phyloP scores from a whole-genome alignment of 768 basidiomycete genomes.

The Pisolithus tinctorius region DNA sequence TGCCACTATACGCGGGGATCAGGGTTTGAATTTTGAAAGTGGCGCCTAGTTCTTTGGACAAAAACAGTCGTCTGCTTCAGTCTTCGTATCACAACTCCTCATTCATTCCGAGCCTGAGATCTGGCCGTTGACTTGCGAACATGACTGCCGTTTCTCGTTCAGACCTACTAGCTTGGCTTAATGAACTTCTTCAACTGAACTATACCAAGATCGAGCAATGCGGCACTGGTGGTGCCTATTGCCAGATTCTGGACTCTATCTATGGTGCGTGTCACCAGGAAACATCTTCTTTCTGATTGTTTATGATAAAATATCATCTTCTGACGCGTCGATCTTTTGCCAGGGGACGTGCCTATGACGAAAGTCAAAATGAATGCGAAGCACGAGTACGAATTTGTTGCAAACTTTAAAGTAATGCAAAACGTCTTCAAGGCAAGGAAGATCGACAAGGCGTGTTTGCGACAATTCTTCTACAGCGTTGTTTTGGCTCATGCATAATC shows the following conservation, averaged over 20 bases:
- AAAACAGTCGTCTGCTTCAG: constrained; percentile 4
- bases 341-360: constrained; percentile 86
- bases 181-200: constrained; percentile 85
- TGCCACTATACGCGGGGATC: background rate
- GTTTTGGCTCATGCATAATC: constrained; percentile 5
- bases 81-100: constrained; percentile 4
- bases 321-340: constrained; percentile 7
- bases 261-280: constrained; percentile 52
- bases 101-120: constrained; percentile 6
- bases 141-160: constrained; percentile 70
- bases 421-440: constrained; percentile 86
- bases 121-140: constrained; percentile 1
- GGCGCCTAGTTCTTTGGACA: constrained; percentile 4
- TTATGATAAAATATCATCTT: constrained; percentile 4
- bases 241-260: constrained; percentile 92
- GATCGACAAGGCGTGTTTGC: constrained; percentile 76
- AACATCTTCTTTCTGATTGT: constrained; percentile 15
- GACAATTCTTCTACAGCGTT: background rate
- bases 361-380: constrained; percentile 95
- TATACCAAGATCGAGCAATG: constrained; percentile 93
- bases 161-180: constrained; percentile 89
- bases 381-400: constrained; percentile 92
- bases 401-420: constrained; percentile 95
- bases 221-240: constrained; percentile 87
- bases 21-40: background rate